Base-by-base conservation (phyloP, 768 basidiomycete genomes). In the Omphalotus guepiniiformis region DNA sequence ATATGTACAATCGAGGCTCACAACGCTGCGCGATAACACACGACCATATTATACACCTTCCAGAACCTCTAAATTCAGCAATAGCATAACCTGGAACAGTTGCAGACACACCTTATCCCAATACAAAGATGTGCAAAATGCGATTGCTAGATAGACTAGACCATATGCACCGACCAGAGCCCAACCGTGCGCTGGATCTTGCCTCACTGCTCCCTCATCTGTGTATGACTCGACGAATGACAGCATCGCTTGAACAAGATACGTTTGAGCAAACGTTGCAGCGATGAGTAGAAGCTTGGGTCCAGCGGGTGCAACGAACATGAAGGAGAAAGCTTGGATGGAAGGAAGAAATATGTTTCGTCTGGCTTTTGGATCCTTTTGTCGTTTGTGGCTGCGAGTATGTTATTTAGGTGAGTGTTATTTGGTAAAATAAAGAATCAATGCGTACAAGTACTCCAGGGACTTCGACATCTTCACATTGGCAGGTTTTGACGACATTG, bases 231-330 rank as follows among this genome's bases (percentile, higher is more conserved):
- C 34, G n/a, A 47, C 25, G 34, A 47, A 47, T 19, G 12, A 3
- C 13, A 47, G 16, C 46, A 47, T 47, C 1, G 46, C 8, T 16
- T 38, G 23, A 11, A 47, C 46, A 23, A 47, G 37, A 37, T 39
- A 47, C 12, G 46, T 28, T 29, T 47, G 46, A 9, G 46, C 21
- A 37, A 47, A 47, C 11, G 46, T 47, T 39, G 46, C 22, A 5
- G 46, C 46, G 36, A 47, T 47, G 34, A 47, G 36, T 13, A 47
- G 16, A 18, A 47, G 46, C 25, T 47, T 47, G 15, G 46, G 46
- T 25, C 30, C 21, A 16, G 37, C 46, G 9, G 46, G 46, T 4
- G 36, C 46, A 15, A 16, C 16, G 46, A 47, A 47, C 11, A 23
- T 18, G 25, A 37, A 25, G 6, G 18, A 37, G 36, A 47, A 47